Evolutionary conservation across 805 yeast genomes (phyloP).

Genomic region (Ogataea ganodermae): DNA sequence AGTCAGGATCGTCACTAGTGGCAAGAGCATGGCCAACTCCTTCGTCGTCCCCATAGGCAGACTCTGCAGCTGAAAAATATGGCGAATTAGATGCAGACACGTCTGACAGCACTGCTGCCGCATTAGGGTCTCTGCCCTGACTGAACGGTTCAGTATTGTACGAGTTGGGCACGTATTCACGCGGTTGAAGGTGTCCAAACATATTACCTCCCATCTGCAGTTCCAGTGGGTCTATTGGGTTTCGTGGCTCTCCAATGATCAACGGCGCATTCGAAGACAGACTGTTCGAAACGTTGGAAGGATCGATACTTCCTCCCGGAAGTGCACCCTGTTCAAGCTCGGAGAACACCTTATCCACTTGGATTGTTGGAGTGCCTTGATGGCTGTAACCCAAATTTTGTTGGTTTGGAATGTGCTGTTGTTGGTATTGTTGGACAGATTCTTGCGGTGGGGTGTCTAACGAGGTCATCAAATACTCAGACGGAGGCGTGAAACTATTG

Average conservation of each 20-base stretch:
- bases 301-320: not conserved
- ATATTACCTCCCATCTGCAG: conserved; percentile 7
- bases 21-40: conserved; percentile 11
- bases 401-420: not conserved
- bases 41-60: conserved; percentile 26
- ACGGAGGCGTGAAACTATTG: not conserved
- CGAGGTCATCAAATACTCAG: not conserved
- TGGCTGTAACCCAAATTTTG: not conserved
- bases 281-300: not conserved
- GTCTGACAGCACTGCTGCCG: conserved; percentile 23
- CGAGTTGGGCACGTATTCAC: conserved; percentile 16
- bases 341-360: conserved; percentile 19
- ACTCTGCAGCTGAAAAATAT: conserved; percentile 30
- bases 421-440: conserved; percentile 1
- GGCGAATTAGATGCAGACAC: conserved; percentile 31
- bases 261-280: not conserved
- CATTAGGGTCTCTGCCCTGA: conserved; percentile 14
- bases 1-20: conserved; percentile 17
- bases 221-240: not conserved
- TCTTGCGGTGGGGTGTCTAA: conserved; percentile 1
- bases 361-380: conserved; percentile 16
- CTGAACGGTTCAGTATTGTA: conserved; percentile 21
- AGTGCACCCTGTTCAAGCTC: conserved; percentile 5
- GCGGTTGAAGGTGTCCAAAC: conserved; percentile 11
- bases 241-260: not conserved